phyloP scores from a whole-genome alignment of 1,139 yeast genomes.

The Debaryomyces singareniensis region DNA sequence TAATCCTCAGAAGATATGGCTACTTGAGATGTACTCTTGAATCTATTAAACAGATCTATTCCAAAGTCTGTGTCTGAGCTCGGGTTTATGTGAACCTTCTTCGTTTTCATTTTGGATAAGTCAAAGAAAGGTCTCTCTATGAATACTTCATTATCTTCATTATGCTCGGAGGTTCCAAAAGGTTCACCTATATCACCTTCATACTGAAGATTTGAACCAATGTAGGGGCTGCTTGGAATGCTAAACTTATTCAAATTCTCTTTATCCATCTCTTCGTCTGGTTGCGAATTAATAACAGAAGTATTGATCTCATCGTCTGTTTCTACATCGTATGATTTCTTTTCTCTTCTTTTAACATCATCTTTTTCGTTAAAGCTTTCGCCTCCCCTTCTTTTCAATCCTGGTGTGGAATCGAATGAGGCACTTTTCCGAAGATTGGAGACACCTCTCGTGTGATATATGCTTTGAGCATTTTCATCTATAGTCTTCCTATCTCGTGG shows the following conservation, averaged over 20 bases:
- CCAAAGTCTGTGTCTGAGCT: constrained; percentile 46
- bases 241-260: constrained; percentile 4
- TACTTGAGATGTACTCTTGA: constrained; percentile 22
- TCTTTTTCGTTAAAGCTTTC: constrained; percentile 42
- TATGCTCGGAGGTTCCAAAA: constrained; percentile 1
- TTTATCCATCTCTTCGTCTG: constrained; percentile 7
- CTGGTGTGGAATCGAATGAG: constrained; percentile 20
- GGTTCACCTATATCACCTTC: constrained; percentile 50
- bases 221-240: constrained; percentile 32
- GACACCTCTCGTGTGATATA: constrained; percentile 27
- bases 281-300: constrained; percentile 15
- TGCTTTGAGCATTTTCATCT: constrained; percentile 35
- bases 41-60: constrained; percentile 39
- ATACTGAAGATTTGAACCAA: not conserved
- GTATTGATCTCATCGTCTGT: constrained; percentile 10
- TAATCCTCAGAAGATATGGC: constrained; percentile 27
- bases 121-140: not conserved
- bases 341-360: constrained; percentile 32
- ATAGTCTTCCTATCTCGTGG: constrained; percentile 28
- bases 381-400: constrained; percentile 40
- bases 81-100: constrained; percentile 5
- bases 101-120: not conserved
- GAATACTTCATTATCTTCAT: not conserved
- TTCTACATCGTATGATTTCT: constrained; percentile 7
- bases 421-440: constrained; percentile 13